A percentile compares a stretch with the other conserved stretches of the same genome.
These are phyloP conservation scores for Microcera coccophila DNA, from an alignment of 2,329 filamentous ascomycete genomes.

Conservation along the genomic window DNA sequence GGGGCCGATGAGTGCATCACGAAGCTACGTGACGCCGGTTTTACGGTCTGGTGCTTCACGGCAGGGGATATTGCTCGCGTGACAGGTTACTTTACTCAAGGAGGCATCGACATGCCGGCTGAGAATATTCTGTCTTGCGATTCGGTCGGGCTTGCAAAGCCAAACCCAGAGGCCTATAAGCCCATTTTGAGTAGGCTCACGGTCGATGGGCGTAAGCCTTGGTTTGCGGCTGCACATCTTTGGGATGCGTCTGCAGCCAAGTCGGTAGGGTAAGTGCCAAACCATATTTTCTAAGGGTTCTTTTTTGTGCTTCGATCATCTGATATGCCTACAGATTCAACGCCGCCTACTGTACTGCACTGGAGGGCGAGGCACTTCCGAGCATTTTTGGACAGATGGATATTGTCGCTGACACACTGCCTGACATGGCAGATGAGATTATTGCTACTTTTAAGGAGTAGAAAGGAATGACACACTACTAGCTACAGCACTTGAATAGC, in stretches of 20 bases:
- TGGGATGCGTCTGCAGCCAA: conserved; percentile 55
- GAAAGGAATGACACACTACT: too few species aligned
- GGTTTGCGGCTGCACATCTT: conserved; percentile 58
- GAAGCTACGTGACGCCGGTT: conserved; percentile 42
- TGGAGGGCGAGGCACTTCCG: conserved; percentile 47
- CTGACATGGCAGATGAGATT: conserved; percentile 45
- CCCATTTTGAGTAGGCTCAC: conserved; percentile 40
- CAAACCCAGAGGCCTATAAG: conserved; percentile 44
- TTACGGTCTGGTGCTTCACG: conserved; percentile 52
- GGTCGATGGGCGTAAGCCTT: conserved; percentile 38
- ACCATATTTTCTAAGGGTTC: not conserved
- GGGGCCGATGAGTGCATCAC: conserved; percentile 41
- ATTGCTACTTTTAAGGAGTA: too few species aligned
- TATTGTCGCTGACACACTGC: conserved; percentile 43
- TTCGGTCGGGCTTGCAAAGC: conserved; percentile 45
- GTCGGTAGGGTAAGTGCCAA: conserved; percentile 36
- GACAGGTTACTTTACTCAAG: conserved; percentile 48
- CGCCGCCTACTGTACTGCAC: conserved; percentile 51
- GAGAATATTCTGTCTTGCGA: conserved; percentile 53
- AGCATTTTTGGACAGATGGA: conserved; percentile 53
- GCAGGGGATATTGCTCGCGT: conserved; percentile 49
- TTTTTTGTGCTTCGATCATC: not conserved
- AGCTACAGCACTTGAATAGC: too few species aligned
- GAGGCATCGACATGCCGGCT: conserved; percentile 45
- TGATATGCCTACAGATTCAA: conserved; percentile 32